Evolutionary conservation across 2,329 filamentous ascomycete genomes (phyloP).

Genomic region (Fusarium neocosmosporiellum): DNA sequence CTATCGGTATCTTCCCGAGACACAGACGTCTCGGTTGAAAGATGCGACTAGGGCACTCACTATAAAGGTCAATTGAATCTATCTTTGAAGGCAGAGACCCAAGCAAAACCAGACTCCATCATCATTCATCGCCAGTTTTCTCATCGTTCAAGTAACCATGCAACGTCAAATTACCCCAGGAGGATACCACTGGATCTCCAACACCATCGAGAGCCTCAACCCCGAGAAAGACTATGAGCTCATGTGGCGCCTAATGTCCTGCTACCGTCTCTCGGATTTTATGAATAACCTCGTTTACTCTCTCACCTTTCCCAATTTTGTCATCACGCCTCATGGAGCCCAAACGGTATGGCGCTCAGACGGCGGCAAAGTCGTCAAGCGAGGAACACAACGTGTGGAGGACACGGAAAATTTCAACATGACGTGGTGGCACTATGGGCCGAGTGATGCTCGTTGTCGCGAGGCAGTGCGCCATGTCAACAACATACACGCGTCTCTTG

Average conservation of each 20-base stretch:
- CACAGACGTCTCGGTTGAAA: neutral
- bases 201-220: constrained; percentile 6
- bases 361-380: constrained; percentile 10
- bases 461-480: constrained; percentile 6
- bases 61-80: neutral
- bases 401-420: constrained; percentile 15
- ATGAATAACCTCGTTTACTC: constrained; percentile 11
- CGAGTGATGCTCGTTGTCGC: constrained; percentile 1
- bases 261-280: constrained; percentile 13
- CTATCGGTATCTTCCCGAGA: neutral
- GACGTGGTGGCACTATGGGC: constrained; percentile 16
- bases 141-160: neutral
- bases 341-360: constrained; percentile 10
- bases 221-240: constrained; percentile 13
- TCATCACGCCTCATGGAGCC: constrained; percentile 7
- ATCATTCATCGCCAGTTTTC: neutral
- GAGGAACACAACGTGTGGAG: constrained; percentile 9
- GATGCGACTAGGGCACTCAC: neutral
- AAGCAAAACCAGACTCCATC: neutral
- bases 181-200: constrained; percentile 15
- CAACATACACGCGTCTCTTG: constrained; percentile 2
- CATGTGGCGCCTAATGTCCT: constrained; percentile 8
- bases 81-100: neutral
- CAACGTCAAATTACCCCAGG: neutral
- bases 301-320: constrained; percentile 11